Percentiles rank a stretch among this genome's conserved stretches.
These are phyloP conservation scores for Stachybotrys elegans DNA, from an alignment of 2,329 filamentous ascomycete species.

Conservation along the genomic window DNA sequence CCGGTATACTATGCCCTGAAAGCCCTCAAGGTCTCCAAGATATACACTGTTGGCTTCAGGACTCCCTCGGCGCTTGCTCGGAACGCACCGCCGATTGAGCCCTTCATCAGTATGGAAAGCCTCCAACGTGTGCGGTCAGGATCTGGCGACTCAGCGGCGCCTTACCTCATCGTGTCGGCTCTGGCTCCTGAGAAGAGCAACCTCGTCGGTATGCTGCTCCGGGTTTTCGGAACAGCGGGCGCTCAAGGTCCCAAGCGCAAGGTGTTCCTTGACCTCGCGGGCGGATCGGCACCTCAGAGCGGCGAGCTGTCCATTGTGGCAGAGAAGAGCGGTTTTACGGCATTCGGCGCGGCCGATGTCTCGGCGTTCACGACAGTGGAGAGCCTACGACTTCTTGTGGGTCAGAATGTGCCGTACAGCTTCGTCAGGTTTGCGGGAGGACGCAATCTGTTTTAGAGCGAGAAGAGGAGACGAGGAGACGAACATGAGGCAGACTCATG, in stretches of 20 bases:
- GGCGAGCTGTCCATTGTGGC: slow-evolving; percentile 66
- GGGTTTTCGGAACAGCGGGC: slow-evolving; percentile 55
- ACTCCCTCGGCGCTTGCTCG: slow-evolving; percentile 56
- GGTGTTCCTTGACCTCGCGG: slow-evolving; percentile 77
- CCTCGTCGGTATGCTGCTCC: slow-evolving; percentile 70
- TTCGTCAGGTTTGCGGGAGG: slow-evolving; percentile 72
- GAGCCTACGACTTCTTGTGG: slow-evolving; percentile 70
- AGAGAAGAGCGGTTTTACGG: slow-evolving; percentile 69
- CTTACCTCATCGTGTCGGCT: slow-evolving; percentile 78
- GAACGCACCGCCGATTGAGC: slow-evolving; percentile 65
- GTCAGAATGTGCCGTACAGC: slow-evolving; percentile 83
- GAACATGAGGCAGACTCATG: too few species aligned
- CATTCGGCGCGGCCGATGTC: slow-evolving; percentile 75
- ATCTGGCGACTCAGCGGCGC: slow-evolving; percentile 46
- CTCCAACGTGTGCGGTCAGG: slow-evolving; percentile 47
- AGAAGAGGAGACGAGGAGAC: slow-evolving; percentile 1
- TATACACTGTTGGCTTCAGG: slow-evolving; percentile 81
- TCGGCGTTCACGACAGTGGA: slow-evolving; percentile 82
- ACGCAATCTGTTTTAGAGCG: slow-evolving; percentile 40
- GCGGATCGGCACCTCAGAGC: slow-evolving; percentile 46
- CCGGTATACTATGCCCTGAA: slow-evolving; percentile 74
- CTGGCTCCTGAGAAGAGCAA: slow-evolving; percentile 73
- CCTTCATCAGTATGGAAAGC: slow-evolving; percentile 70
- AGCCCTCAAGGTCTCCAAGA: slow-evolving; percentile 68
- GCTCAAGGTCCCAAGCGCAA: slow-evolving; percentile 41